phyloP scores from a whole-genome alignment of 345 rosid species.

The Murraya koenigii region DNA sequence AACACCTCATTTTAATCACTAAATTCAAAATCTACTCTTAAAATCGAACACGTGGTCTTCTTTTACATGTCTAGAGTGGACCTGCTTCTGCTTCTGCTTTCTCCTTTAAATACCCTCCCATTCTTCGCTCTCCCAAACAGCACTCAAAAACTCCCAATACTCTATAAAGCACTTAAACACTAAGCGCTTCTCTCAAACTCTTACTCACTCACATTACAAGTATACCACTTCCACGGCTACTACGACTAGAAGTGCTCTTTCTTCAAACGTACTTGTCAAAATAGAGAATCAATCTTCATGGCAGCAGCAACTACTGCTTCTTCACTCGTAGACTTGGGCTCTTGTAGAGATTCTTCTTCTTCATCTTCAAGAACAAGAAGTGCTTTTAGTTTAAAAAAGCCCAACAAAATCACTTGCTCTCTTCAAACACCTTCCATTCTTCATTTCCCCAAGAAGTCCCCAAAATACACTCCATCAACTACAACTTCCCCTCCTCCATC shows the following conservation, averaged over 20 bases:
- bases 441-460: constrained; percentile 47
- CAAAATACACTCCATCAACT: constrained; percentile 15
- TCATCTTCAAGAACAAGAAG: background rate
- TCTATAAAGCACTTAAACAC: too few species aligned
- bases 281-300: constrained; percentile 21
- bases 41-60: constrained; percentile 32
- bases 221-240: background rate
- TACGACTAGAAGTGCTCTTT: background rate
- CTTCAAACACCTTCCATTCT: constrained; percentile 54
- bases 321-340: constrained; percentile 18
- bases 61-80: background rate
- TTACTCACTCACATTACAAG: background rate
- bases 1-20: background rate
- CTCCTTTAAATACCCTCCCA: constrained; percentile 17
- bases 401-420: constrained; percentile 29
- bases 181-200: background rate
- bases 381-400: background rate
- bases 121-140: background rate
- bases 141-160: background rate
- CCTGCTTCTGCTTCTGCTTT: background rate
- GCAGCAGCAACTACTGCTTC: constrained; percentile 27
- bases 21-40: background rate
- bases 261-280: background rate
- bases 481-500: constrained; percentile 15
- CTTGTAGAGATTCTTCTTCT: constrained; percentile 4